Evolutionary conservation across 2,329 filamentous ascomycete species (phyloP).

Genomic region (Sporothrix pallida): DNA sequence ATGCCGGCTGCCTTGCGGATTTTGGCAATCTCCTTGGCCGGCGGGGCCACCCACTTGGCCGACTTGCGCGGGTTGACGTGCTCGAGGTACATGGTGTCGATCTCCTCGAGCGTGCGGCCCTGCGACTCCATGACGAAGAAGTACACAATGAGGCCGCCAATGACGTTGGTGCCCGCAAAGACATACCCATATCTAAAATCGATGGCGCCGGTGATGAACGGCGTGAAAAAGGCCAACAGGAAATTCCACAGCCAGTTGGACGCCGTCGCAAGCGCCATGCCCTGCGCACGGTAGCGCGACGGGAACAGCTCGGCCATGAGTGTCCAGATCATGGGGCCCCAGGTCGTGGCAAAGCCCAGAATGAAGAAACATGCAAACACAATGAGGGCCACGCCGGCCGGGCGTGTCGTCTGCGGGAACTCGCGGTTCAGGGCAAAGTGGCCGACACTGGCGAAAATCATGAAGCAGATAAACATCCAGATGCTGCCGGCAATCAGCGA

Average conservation of each 20-base stretch:
- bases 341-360: constrained; percentile 64
- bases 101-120: constrained; percentile 79
- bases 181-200: constrained; percentile 73
- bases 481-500: constrained; percentile 69
- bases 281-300: constrained; percentile 38
- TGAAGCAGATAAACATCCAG: constrained; percentile 70
- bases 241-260: constrained; percentile 67
- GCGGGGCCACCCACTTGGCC: constrained; percentile 31
- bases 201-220: constrained; percentile 60
- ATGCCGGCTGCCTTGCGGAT: constrained; percentile 34
- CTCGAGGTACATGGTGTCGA: constrained; percentile 65
- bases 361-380: constrained; percentile 77
- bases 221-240: constrained; percentile 45
- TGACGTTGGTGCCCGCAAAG: constrained; percentile 73
- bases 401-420: constrained; percentile 46
- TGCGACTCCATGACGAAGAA: constrained; percentile 88
- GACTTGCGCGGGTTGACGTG: constrained; percentile 44
- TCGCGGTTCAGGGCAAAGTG: constrained; percentile 49
- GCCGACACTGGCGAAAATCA: constrained; percentile 67
- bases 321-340: constrained; percentile 40
- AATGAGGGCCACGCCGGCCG: constrained; percentile 69
- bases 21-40: constrained; percentile 31
- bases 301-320: constrained; percentile 39
- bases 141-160: constrained; percentile 73
- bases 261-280: constrained; percentile 41